Evolutionary conservation across 441 rosid species (phyloP).

Genomic region (Melastoma candidum): DNA sequence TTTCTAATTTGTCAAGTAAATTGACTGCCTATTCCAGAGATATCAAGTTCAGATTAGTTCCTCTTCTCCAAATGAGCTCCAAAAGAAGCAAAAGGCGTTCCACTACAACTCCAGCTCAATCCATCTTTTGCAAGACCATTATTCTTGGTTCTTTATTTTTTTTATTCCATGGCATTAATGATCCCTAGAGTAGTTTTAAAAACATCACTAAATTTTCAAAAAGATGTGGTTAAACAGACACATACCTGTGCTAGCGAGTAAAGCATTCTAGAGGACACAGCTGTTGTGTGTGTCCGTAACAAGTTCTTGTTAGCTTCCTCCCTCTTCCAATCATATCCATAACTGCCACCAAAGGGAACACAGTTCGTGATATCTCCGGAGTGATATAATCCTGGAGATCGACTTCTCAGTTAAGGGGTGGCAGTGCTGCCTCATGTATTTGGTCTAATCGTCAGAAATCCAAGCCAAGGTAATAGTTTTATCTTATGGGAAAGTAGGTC

Average conservation of each 20-base stretch:
- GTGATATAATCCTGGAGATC: no score
- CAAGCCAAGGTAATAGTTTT: neutral
- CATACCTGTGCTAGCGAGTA: slow-evolving; percentile 76
- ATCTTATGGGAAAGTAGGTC: neutral
- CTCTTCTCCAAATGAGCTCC: no score
- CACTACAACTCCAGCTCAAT: no score
- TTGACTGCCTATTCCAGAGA: no score
- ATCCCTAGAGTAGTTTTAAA: neutral
- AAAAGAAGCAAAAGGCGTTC: no score
- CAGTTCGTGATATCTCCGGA: neutral
- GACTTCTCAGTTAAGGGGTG: no score
- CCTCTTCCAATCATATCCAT: slow-evolving; percentile 87
- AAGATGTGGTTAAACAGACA: neutral
- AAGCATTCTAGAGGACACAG: slow-evolving; percentile 88
- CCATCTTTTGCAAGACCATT: no score
- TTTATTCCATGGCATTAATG: neutral
- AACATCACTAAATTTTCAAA: neutral
- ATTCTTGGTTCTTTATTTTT: no score
- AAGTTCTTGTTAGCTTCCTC: slow-evolving; percentile 92
- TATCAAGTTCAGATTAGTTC: no score
- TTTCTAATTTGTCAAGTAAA: no score
- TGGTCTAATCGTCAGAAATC: no score
- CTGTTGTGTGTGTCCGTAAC: slow-evolving; percentile 91
- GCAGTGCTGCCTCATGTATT: no score
- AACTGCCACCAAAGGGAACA: slow-evolving; percentile 29